These are phyloP conservation scores for Casuarina glauca DNA, from an alignment of 306 rosid genomes.

Conservation along the genomic window DNA sequence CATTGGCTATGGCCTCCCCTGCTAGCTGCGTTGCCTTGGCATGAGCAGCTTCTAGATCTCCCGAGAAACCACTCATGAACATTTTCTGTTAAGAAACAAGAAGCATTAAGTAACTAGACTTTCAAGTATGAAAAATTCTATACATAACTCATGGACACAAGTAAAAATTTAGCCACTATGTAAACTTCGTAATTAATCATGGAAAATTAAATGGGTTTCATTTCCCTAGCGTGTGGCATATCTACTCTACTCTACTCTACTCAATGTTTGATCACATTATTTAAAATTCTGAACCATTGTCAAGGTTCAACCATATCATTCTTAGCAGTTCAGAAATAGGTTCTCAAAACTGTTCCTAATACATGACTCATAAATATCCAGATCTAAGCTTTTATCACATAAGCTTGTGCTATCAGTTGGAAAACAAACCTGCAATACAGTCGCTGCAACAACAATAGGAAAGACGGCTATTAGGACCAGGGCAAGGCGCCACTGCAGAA, in stretches of 20 bases:
- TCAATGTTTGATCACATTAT: background rate
- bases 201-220: background rate
- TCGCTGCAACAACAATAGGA: constrained; percentile 98
- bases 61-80: constrained; percentile 98
- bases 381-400: constrained; percentile 6
- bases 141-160: background rate
- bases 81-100: constrained; percentile 62
- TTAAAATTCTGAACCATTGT: background rate
- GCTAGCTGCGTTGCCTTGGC: constrained; percentile 94
- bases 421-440: constrained; percentile 80
- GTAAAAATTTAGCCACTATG: background rate
- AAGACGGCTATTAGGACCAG: constrained; percentile 93
- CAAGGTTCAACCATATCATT: background rate
- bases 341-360: background rate
- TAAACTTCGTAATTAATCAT: background rate
- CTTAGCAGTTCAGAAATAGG: background rate
- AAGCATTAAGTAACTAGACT: background rate
- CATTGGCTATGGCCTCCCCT: constrained; percentile 97
- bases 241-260: background rate
- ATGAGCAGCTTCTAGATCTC: constrained; percentile 93
- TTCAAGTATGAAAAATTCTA: background rate
- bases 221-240: background rate
- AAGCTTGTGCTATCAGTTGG: constrained; percentile 12
- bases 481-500: constrained; percentile 95
- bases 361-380: constrained; percentile 4